phyloP scores from a whole-genome alignment of 768 basidiomycete genomes.

The Saitozyma podzolica region DNA sequence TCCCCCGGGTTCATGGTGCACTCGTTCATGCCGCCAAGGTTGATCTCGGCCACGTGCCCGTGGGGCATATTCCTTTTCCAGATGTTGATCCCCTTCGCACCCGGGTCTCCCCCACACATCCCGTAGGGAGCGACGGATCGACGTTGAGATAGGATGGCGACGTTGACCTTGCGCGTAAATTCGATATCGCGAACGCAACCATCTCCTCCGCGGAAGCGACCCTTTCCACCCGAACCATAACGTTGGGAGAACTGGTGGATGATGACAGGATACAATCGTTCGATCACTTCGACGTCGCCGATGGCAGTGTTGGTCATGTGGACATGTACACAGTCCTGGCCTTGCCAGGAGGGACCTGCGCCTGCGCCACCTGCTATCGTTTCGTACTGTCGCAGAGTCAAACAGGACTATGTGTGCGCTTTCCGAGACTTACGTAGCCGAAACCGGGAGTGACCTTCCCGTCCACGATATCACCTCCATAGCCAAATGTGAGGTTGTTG shows the following conservation, averaged over 20 bases:
- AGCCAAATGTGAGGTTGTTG: too few relatives aligned
- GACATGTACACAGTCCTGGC: constrained; percentile 82
- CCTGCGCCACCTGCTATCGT: constrained; percentile 92
- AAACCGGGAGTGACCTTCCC: too few relatives aligned
- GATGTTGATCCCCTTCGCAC: background rate
- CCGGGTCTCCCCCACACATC: constrained; percentile 1
- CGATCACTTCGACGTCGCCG: background rate
- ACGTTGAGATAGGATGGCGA: constrained; percentile 18
- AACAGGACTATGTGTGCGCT: background rate
- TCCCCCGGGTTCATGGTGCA: too few relatives aligned
- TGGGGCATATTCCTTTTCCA: constrained; percentile 3
- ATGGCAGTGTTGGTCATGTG: constrained; percentile 3
- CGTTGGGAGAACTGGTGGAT: constrained; percentile 67
- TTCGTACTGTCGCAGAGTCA: constrained; percentile 53
- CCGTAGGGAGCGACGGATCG: constrained; percentile 22
- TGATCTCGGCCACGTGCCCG: constrained; percentile 9
- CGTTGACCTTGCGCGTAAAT: constrained; percentile 22
- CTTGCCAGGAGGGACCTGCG: constrained; percentile 66
- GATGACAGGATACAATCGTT: constrained; percentile 62
- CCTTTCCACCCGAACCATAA: constrained; percentile 22
- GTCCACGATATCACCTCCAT: too few relatives aligned
- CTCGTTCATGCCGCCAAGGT: constrained; percentile 27
- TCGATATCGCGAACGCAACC: constrained; percentile 39
- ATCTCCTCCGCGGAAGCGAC: constrained; percentile 22
- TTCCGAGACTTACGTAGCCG: too few relatives aligned